These are phyloP conservation scores for Aspergillus texensis DNA, from an alignment of 2,329 filamentous ascomycete genomes.

Conservation along the genomic window DNA sequence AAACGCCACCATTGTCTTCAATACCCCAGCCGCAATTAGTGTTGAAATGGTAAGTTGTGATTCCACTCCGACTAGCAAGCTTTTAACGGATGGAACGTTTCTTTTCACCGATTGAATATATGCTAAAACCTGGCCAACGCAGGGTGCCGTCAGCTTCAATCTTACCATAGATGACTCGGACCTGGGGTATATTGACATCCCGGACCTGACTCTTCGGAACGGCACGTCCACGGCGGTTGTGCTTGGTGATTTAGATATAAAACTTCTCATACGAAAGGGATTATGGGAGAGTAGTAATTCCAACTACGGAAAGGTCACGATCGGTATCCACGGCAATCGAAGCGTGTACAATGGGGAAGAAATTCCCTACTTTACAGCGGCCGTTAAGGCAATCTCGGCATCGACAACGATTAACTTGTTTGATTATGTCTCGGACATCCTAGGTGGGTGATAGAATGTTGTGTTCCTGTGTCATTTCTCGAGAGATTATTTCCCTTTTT, in stretches of 20 bases:
- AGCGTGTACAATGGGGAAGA: slow-evolving; percentile 29
- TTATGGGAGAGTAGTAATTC: slow-evolving; percentile 18
- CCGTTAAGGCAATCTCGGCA: slow-evolving; percentile 24
- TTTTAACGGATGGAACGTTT: no score
- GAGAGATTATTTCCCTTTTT: no score
- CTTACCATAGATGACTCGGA: slow-evolving; percentile 23
- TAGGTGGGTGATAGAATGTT: background rate
- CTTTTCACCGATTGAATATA: no score
- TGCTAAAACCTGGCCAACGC: background rate
- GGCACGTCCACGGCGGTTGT: slow-evolving; percentile 15
- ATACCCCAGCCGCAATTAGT: slow-evolving; percentile 24
- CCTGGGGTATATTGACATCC: slow-evolving; percentile 27
- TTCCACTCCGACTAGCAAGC: no score
- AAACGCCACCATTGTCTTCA: slow-evolving; percentile 29
- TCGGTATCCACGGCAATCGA: slow-evolving; percentile 26
- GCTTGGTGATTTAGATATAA: slow-evolving; percentile 22
- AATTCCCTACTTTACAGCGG: slow-evolving; percentile 30
- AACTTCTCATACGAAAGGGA: slow-evolving; percentile 24
- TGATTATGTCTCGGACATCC: slow-evolving; percentile 21
- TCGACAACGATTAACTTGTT: slow-evolving; percentile 22
- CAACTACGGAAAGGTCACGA: slow-evolving; percentile 21
- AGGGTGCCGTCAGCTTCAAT: slow-evolving; percentile 30
- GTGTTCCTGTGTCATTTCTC: no score
- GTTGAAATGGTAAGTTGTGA: slow-evolving; percentile 24
- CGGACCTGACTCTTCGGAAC: slow-evolving; percentile 23